Evolutionary conservation across 768 basidiomycete genomes (phyloP).

Genomic region (Boletus eberwhitei): DNA sequence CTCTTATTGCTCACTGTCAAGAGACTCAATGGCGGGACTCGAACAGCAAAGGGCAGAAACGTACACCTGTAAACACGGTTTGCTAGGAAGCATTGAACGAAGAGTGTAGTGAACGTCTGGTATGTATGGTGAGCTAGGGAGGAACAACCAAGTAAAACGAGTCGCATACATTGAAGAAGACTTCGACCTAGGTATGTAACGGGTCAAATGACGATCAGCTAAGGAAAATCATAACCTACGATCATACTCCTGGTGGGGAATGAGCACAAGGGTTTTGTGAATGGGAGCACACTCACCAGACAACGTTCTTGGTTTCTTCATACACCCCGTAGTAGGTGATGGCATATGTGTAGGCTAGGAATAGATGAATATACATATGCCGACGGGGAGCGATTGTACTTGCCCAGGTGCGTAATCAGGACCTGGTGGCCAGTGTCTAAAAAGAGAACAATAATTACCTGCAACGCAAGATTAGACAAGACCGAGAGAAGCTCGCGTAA

Average conservation of each 20-base stretch:
- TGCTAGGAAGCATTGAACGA: slow-evolving; percentile 55
- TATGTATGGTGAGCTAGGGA: not conserved
- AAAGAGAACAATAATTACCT: slow-evolving; percentile 49
- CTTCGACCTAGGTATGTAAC: slow-evolving; percentile 37
- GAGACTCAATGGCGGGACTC: not conserved
- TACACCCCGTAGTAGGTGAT: slow-evolving; percentile 39
- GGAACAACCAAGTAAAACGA: not conserved
- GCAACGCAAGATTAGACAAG: not conserved
- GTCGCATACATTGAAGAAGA: slow-evolving; percentile 43
- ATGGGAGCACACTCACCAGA: slow-evolving; percentile 38
- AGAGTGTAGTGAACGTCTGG: slow-evolving; percentile 40
- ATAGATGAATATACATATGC: not conserved
- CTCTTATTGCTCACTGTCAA: slow-evolving; percentile 48
- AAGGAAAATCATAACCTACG: slow-evolving; percentile 11
- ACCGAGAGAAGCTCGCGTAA: not conserved
- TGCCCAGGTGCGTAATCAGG: slow-evolving; percentile 51
- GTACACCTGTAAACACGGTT: slow-evolving; percentile 48
- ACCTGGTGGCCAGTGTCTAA: slow-evolving; percentile 54
- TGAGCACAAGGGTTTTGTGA: not conserved
- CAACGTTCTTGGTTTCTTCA: slow-evolving; percentile 29
- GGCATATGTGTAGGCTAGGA: slow-evolving; percentile 46
- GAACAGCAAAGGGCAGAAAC: slow-evolving; percentile 12
- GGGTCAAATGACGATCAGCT: slow-evolving; percentile 10
- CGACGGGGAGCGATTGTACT: not conserved
- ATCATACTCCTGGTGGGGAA: slow-evolving; percentile 17